phyloP scores from a whole-genome alignment of 768 basidiomycete genomes.

The Cubamyces lactineus region DNA sequence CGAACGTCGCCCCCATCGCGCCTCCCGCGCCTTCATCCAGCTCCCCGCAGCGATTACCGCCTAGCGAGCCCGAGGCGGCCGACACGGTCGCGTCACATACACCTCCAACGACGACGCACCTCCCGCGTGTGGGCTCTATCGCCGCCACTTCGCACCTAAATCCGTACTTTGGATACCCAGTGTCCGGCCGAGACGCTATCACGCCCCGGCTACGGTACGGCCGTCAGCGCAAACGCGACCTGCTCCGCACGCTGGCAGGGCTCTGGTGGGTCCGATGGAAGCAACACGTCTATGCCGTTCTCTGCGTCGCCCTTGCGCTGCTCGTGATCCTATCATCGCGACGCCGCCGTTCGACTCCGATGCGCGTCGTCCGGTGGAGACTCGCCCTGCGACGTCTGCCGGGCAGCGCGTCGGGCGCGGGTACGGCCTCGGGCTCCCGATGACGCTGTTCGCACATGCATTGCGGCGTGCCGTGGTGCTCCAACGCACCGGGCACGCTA shows the following conservation, averaged over 20 bases:
- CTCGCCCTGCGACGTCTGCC: not conserved
- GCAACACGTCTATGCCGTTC: slow-evolving; percentile 26
- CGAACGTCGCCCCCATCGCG: slow-evolving; percentile 11
- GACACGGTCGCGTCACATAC: slow-evolving; percentile 30
- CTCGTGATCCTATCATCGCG: slow-evolving; percentile 31
- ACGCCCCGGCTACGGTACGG: slow-evolving; percentile 57
- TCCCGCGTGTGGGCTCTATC: slow-evolving; percentile 30
- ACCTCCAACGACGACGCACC: slow-evolving; percentile 4
- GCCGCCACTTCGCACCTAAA: slow-evolving; percentile 65
- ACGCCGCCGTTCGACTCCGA: not conserved
- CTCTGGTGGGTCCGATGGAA: slow-evolving; percentile 75
- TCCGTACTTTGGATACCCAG: slow-evolving; percentile 79
- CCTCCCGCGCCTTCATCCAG: not conserved
- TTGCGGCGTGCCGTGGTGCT: not conserved
- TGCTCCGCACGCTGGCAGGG: slow-evolving; percentile 59
- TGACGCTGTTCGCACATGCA: not conserved
- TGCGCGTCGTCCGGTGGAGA: slow-evolving; percentile 12
- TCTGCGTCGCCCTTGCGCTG: slow-evolving; percentile 40
- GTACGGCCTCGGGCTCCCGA: not conserved
- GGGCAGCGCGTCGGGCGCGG: not conserved
- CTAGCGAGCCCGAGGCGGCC: slow-evolving; percentile 13
- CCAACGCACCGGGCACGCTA: not conserved
- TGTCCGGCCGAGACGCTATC: slow-evolving; percentile 36
- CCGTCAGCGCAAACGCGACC: slow-evolving; percentile 70
- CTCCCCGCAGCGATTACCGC: slow-evolving; percentile 1